Evolutionary conservation across 306 rosid species (phyloP).

Genomic region (Betula pendula): DNA sequence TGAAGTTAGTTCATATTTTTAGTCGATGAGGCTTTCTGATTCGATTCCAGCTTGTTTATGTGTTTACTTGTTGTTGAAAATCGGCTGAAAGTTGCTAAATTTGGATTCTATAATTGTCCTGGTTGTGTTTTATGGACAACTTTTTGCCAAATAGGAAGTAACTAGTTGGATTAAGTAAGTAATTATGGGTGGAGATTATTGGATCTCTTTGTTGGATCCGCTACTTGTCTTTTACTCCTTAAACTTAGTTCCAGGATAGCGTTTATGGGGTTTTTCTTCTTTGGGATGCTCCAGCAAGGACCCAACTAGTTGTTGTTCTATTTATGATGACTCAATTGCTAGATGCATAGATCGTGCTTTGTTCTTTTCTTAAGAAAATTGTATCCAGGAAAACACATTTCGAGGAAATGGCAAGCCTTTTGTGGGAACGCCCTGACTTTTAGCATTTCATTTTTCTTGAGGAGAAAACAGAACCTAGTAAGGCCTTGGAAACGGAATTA

Average conservation of each 20-base stretch:
- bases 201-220: neutral
- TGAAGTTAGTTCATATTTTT: slow-evolving; percentile 15
- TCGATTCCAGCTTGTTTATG: neutral
- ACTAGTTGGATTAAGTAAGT: neutral
- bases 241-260: neutral
- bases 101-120: slow-evolving; percentile 1
- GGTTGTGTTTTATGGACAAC: neutral
- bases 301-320: neutral
- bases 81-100: slow-evolving; percentile 13
- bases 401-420: neutral
- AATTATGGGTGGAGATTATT: neutral
- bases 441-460: too few species aligned
- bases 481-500: neutral
- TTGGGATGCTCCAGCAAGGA: neutral
- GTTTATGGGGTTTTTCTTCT: neutral
- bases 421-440: too few species aligned
- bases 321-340: neutral
- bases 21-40: slow-evolving; percentile 13
- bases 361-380: neutral
- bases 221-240: neutral
- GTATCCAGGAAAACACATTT: neutral
- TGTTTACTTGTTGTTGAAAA: slow-evolving; percentile 1
- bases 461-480: too few species aligned
- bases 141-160: neutral
- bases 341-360: neutral